Percentiles rank a stretch among this genome's conserved stretches.
Conservation (phyloP, 768 basidiomycete species). For the Chlorophyllum brunneum region DNA sequence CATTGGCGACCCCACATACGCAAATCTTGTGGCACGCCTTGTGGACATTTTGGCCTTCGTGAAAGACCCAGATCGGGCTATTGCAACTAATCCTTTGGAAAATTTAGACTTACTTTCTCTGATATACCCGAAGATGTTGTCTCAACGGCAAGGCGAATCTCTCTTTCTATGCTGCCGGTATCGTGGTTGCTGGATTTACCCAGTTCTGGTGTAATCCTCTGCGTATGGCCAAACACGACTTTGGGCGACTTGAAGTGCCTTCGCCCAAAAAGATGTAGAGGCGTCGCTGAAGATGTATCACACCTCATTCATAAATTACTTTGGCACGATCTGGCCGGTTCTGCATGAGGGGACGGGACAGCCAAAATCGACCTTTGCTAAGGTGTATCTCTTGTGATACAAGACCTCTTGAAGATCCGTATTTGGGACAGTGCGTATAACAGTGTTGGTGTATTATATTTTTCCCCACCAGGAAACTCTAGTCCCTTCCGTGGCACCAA, state of each 20-base stretch:
- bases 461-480: neutral
- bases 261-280: neutral
- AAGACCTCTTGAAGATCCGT: neutral
- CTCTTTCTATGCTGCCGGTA: neutral
- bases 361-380: neutral
- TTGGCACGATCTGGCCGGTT: neutral
- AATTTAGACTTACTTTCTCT: neutral
- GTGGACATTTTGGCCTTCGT: neutral
- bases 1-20: neutral
- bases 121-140: neutral
- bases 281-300: neutral
- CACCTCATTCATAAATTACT: neutral
- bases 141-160: neutral
- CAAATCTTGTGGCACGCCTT: neutral
- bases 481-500: too few relatives aligned
- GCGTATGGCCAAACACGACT: neutral
- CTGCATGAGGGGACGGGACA: neutral
- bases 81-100: neutral
- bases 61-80: neutral
- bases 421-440: neutral
- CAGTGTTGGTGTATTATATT: neutral
- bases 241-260: neutral
- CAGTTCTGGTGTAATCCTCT: neutral
- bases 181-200: too few relatives aligned
- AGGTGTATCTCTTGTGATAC: neutral